A percentile compares a stretch with the other conserved stretches of the same genome.
Conservation (phyloP, 2,329 filamentous ascomycete species). For the Didymella pomorum region DNA sequence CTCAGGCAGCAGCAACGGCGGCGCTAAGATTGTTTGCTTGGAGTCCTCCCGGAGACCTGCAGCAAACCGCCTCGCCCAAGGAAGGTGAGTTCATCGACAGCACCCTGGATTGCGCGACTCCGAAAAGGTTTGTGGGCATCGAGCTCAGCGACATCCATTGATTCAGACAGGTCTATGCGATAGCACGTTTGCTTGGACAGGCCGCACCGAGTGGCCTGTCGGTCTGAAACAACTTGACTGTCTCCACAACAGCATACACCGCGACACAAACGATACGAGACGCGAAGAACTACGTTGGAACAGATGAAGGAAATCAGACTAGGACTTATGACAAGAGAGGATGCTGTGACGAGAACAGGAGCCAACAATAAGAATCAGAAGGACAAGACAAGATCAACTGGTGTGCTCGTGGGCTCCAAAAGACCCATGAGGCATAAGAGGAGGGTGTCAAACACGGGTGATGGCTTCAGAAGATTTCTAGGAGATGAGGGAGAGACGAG, state of each 20-base stretch:
- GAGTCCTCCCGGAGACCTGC: neutral
- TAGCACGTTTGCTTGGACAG: neutral
- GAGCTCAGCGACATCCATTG: neutral
- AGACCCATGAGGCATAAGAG: neutral
- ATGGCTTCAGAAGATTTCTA: neutral
- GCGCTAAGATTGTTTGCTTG: constrained; percentile 8
- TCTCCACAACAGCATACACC: neutral
- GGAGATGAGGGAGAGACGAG: no score
- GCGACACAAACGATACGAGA: neutral
- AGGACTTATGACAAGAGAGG: neutral
- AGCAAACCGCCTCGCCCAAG: constrained; percentile 2
- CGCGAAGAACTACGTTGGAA: neutral
- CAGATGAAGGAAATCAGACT: neutral
- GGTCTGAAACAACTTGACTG: neutral
- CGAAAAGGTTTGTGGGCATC: neutral
- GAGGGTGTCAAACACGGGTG: neutral
- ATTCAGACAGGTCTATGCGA: neutral
- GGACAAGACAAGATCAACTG: neutral
- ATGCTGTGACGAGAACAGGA: neutral
- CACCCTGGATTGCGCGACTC: neutral
- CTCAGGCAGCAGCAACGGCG: neutral
- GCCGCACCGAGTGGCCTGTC: neutral
- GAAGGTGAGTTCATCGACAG: neutral
- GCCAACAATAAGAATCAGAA: neutral
- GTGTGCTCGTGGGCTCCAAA: neutral